These are phyloP conservation scores for Fusarium sp. DNA, from an alignment of 2,329 filamentous ascomycete genomes.

Conservation along the genomic window DNA sequence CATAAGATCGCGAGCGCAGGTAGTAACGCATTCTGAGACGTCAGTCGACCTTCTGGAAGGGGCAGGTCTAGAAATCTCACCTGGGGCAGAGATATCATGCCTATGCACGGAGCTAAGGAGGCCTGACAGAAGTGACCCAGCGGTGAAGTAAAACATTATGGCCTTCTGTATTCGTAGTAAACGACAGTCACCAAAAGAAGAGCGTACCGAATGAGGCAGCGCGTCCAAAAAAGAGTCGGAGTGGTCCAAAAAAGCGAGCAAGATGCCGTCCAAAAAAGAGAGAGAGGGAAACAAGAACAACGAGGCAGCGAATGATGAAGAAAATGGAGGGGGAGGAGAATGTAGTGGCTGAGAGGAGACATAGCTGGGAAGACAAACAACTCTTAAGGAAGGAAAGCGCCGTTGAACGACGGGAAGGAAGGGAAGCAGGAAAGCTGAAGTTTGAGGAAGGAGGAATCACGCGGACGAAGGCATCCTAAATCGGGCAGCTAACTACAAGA, in stretches of 20 bases:
- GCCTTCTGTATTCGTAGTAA: conserved; percentile 39
- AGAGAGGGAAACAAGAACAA: conserved; percentile 45
- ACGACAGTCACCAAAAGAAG: conserved; percentile 50
- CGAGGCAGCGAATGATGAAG: conserved; percentile 37
- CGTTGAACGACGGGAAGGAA: neutral
- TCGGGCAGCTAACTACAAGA: no score
- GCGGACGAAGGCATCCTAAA: neutral
- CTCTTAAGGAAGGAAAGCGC: conserved; percentile 7
- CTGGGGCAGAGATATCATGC: conserved; percentile 18
- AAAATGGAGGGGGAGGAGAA: conserved; percentile 14
- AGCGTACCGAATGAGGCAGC: conserved; percentile 8
- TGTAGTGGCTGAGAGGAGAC: neutral
- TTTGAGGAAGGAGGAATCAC: neutral
- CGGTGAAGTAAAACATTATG: conserved; percentile 45
- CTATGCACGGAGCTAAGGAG: conserved; percentile 17
- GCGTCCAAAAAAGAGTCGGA: conserved; percentile 21
- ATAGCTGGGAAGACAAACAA: conserved; percentile 2
- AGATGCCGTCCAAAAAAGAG: conserved; percentile 45
- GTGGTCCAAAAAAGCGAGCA: conserved; percentile 54
- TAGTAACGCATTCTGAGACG: conserved; percentile 31
- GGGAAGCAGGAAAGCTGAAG: conserved; percentile 3
- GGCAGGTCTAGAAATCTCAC: conserved; percentile 15
- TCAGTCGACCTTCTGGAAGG: neutral
- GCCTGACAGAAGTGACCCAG: conserved; percentile 29
- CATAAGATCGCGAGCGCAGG: conserved; percentile 37